Evolutionary conservation across 2,329 filamentous ascomycete genomes (phyloP).

Genomic region (Capronia americana): DNA sequence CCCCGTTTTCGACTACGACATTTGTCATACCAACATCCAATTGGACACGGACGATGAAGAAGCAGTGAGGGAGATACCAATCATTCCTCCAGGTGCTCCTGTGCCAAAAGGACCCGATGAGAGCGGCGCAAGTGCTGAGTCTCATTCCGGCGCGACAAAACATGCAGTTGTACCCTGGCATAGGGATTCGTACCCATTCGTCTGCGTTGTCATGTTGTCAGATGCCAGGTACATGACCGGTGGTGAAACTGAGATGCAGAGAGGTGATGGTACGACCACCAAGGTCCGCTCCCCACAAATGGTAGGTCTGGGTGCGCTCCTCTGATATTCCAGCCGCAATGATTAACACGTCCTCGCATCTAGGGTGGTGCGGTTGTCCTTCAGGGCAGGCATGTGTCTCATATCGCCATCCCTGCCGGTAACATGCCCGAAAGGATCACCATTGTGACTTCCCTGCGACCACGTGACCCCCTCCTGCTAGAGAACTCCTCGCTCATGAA

Average conservation of each 20-base stretch:
- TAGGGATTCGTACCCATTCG: constrained; percentile 44
- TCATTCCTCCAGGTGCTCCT: constrained; percentile 33
- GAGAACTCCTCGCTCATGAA: constrained; percentile 68
- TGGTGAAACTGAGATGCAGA: constrained; percentile 66
- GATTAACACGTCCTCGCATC: background rate
- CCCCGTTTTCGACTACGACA: constrained; percentile 62
- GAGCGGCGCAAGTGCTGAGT: background rate
- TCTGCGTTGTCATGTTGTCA: constrained; percentile 42
- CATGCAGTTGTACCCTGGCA: constrained; percentile 54
- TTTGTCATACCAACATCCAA: constrained; percentile 64
- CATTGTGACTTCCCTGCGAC: constrained; percentile 70
- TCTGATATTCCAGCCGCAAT: background rate
- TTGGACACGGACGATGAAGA: constrained; percentile 41
- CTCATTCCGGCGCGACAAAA: constrained; percentile 35
- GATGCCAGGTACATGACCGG: constrained; percentile 56
- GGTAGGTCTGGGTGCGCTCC: constrained; percentile 40
- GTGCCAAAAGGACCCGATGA: background rate
- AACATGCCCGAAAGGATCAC: constrained; percentile 67
- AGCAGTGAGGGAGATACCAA: constrained; percentile 20
- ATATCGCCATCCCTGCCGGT: constrained; percentile 65
- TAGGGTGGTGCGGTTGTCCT: constrained; percentile 69
- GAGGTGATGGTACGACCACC: constrained; percentile 53
- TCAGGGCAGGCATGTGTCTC: constrained; percentile 70
- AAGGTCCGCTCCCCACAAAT: constrained; percentile 53
- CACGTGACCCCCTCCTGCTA: constrained; percentile 57